Evolutionary conservation across 1,284 basidiomycete genomes (phyloP).

Genomic region (Puccinia horiana): DNA sequence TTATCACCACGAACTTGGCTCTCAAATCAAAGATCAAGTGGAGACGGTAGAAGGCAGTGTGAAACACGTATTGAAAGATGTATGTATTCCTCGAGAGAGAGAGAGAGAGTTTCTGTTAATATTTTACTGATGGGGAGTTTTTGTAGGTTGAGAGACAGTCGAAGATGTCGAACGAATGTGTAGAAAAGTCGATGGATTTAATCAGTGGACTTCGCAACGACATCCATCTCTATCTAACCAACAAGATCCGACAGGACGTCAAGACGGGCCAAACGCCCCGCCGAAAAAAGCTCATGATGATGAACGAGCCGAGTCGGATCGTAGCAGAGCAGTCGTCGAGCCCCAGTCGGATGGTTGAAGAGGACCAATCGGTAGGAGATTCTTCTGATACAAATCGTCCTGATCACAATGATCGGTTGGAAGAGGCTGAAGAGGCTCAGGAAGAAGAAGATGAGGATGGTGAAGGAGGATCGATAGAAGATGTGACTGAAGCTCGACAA

Average conservation of each 20-base stretch:
- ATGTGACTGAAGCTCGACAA: no score
- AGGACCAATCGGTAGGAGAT: neutral
- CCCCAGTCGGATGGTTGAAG: neutral
- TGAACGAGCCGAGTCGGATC: constrained; percentile 14
- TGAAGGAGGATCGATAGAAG: no score
- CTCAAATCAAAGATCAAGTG: constrained; percentile 18
- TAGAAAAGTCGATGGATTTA: constrained; percentile 51
- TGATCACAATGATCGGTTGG: neutral
- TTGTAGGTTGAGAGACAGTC: constrained; percentile 33
- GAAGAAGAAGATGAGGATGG: no score
- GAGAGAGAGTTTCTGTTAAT: neutral
- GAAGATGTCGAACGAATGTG: constrained; percentile 42
- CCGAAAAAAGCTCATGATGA: constrained; percentile 54
- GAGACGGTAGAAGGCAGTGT: constrained; percentile 23
- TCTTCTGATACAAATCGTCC: neutral
- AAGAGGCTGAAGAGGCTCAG: no score
- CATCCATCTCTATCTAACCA: constrained; percentile 56
- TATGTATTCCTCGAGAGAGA: neutral
- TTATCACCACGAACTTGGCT: constrained; percentile 12
- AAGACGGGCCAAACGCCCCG: constrained; percentile 61
- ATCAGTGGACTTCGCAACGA: constrained; percentile 54
- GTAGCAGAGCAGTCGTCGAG: neutral
- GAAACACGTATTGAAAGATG: constrained; percentile 13
- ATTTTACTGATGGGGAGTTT: neutral
- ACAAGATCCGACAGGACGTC: constrained; percentile 59